Percentiles rank a stretch among this genome's conserved stretches.
These are phyloP conservation scores for Lipomyces sp. DNA, from an alignment of 805 yeast genomes.

Conservation along the genomic window DNA sequence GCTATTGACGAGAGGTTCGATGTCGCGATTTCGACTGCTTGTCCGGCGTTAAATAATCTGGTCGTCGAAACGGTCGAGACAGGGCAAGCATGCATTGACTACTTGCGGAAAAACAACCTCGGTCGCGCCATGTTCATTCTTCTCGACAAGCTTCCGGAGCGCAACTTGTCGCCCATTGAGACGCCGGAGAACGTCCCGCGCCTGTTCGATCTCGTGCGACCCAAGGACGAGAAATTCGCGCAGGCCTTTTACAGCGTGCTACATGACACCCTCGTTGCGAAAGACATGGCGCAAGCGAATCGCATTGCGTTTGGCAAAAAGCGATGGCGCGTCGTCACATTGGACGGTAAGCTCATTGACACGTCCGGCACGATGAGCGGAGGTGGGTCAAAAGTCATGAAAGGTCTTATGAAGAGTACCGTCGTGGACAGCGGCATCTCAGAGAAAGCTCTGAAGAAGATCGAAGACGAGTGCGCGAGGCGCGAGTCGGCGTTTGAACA, in stretches of 20 bases:
- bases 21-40: conserved; percentile 91
- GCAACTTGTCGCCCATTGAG: conserved; percentile 53
- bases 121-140: conserved; percentile 90
- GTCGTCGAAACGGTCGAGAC: conserved; percentile 79
- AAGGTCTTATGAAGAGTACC: conserved; percentile 75
- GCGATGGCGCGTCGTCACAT: conserved; percentile 84
- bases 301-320: conserved; percentile 78
- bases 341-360: conserved; percentile 89
- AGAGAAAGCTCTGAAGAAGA: conserved; percentile 53
- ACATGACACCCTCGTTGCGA: conserved; percentile 83
- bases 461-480: conserved; percentile 51
- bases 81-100: conserved; percentile 76
- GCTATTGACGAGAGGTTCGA: conserved; percentile 83
- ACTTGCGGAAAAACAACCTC: conserved; percentile 71
- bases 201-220: conserved; percentile 75
- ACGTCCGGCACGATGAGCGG: conserved; percentile 95
- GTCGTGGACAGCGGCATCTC: conserved; percentile 45
- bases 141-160: conserved; percentile 65
- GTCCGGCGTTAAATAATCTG: conserved; percentile 84
- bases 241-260: conserved; percentile 89
- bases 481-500: conserved; percentile 54
- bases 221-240: conserved; percentile 62
- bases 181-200: conserved; percentile 80
- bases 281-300: conserved; percentile 74
- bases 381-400: conserved; percentile 68